Conservation (phyloP, 495 filamentous ascomycete species). For the Penicillium arizonense region DNA sequence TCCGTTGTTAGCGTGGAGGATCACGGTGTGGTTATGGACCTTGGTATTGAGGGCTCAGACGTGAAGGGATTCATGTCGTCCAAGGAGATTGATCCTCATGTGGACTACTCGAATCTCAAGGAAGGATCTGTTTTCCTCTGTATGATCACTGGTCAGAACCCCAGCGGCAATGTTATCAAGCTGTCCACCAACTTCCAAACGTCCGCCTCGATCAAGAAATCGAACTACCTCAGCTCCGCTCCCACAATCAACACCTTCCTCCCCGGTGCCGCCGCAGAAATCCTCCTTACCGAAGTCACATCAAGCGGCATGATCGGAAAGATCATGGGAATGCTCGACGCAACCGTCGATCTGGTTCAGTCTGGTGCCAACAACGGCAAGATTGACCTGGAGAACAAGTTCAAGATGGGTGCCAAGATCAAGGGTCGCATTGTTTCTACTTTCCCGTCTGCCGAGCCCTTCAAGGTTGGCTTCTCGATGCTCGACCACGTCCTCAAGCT, state of each 20-base stretch:
- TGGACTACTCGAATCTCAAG: constrained; percentile 61
- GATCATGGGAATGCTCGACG: constrained; percentile 86
- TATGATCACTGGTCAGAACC: constrained; percentile 69
- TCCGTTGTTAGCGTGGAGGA: constrained; percentile 89
- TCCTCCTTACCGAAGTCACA: constrained; percentile 73
- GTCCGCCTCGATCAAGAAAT: constrained; percentile 66
- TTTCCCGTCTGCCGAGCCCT: constrained; percentile 72
- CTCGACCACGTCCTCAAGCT: constrained; percentile 78
- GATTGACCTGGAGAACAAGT: constrained; percentile 66
- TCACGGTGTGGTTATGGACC: constrained; percentile 90
- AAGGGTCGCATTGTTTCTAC: constrained; percentile 85
- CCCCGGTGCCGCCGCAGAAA: constrained; percentile 83
- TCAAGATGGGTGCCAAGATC: constrained; percentile 79
- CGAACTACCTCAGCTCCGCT: constrained; percentile 65
- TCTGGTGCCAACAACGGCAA: constrained; percentile 66
- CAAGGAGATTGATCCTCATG: constrained; percentile 66
- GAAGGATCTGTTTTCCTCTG: constrained; percentile 84
- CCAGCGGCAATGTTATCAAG: constrained; percentile 81
- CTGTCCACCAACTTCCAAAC: constrained; percentile 72
- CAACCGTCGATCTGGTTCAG: constrained; percentile 86
- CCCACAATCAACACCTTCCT: constrained; percentile 87
- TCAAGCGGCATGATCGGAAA: constrained; percentile 69
- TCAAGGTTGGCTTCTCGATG: constrained; percentile 82
- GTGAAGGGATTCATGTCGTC: constrained; percentile 85
- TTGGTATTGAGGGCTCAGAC: constrained; percentile 66